Evolutionary conservation across 1,284 basidiomycete genomes (phyloP), one percentile per base, ranked within the genome.

Genomic region (Sporisorium scitamineum): DNA sequence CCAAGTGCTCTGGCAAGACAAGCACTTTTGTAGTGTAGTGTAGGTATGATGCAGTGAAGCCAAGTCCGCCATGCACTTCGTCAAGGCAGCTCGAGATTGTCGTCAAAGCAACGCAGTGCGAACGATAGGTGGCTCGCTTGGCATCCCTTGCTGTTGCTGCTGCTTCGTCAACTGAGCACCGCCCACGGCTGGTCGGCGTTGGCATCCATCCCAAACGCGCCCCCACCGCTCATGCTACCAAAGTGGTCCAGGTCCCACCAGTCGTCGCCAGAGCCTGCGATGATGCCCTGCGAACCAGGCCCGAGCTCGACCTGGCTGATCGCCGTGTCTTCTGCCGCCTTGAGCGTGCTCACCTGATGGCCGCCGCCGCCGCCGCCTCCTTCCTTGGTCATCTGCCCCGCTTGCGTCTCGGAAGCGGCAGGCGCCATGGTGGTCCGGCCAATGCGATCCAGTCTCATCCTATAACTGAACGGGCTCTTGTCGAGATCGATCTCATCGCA

Each of bases 171-270:
- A 41, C 73, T 71, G 26, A 76, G 50, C 56, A 76, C 73, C 42
- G 73, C 73, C 73, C 73, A 76, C 10, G 73, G 73, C 61, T 76
- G 73, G 44, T 76, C 73, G 10, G 71, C 59, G 39, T 63, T 73
- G 61, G 58, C 61, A 37, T 75, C 72, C 26, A 63, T 56, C 39
- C 69, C 73, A 37, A 67, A 68, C 11, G 51, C 67, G 9, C 63
- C 72, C 3, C 67, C 67, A n/a, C 59, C 64, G 42, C 60, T 60
- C n/a, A 61, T 64, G 54, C 63, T 69, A 52, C 56, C 65, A 54
- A 77, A 77, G 61, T 77, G 75, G 50, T 77, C 75, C 63, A 73
- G 24, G 31, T 77, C 75, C 75, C 75, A 77, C 75, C 75, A 77
- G 14, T 77, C 70, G 37, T 73, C 70, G 54, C 70, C 67, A 20